Percentiles rank a stretch among this genome's conserved stretches.
Conservation (phyloP, 495 filamentous ascomycete species). For the Parathielavia hyrcaniae region DNA sequence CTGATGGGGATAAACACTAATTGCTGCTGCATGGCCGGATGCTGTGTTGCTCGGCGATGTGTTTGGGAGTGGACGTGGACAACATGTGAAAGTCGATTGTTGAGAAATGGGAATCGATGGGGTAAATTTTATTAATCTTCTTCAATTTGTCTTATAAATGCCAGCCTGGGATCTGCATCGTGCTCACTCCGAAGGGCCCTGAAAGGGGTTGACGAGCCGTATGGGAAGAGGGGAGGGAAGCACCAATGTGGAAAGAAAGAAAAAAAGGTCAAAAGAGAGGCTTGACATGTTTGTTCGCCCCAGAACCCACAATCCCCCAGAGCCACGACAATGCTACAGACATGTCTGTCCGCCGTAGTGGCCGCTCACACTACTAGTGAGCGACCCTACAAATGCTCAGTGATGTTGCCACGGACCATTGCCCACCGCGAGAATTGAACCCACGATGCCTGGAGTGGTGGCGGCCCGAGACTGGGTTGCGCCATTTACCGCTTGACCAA, state of each 20-base stretch:
- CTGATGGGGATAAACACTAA: too few species aligned
- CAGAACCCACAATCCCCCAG: background rate
- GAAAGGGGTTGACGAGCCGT: background rate
- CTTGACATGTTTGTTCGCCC: background rate
- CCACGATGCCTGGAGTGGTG: background rate
- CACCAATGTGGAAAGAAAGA: background rate
- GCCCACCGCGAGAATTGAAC: conserved; percentile 2
- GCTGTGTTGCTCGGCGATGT: too few species aligned
- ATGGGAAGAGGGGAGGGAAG: background rate
- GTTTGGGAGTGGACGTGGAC: too few species aligned
- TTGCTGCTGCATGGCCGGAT: too few species aligned
- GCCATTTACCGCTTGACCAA: conserved; percentile 8
- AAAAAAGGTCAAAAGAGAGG: background rate
- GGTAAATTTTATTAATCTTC: too few species aligned
- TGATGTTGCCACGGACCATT: conserved; percentile 5
- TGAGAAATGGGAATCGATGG: too few species aligned
- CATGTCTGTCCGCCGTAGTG: conserved; percentile 4
- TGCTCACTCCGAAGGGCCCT: too few species aligned
- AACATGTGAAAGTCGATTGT: too few species aligned
- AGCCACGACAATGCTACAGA: background rate
- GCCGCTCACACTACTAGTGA: background rate
- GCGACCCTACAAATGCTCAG: background rate
- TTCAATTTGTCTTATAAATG: too few species aligned
- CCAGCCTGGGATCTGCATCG: too few species aligned
- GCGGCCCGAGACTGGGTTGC: background rate